Base-by-base conservation (phyloP, 1,284 basidiomycete species). In the Fomitiporia mediterranea region DNA sequence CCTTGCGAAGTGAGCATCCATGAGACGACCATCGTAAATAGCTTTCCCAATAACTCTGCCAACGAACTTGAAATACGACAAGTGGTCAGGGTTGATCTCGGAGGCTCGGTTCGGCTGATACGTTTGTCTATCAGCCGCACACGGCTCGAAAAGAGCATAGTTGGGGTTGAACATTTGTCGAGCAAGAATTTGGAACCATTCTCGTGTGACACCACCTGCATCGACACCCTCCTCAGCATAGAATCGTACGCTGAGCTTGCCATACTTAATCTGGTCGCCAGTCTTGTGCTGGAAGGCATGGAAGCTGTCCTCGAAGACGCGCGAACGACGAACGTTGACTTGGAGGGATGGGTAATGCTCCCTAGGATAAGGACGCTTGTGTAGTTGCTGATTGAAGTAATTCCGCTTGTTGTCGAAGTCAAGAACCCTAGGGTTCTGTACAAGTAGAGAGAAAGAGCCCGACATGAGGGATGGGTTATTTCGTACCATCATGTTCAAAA, bases 401-500 rank as follows among this genome's bases (percentile, higher is more conserved):
- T 95, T 97, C 53, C 97, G 86, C 76, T 99, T 99, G 84, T 99
- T 99, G 78, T 99, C 97, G 70, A 99, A 99, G 77, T 99, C 97
- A 58, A 99, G 83, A 23, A 99, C 94, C 43, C 93, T 88, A 49
- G 97, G 89, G 66, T 99, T 99, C 71, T 95, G 87, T 34, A 99
- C 91, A 56, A 99, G 80, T 2, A 99, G 79, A 13, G 95, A 94
- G 79, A 99, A 99, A 0, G 94, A 97, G 9, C 97, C 97, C 62
- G 92, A 94, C 91, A 99, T 96, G 37, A 99, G 74, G 0, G 94
- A 93, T 1, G 97, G 97, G 67, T 98, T 98, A 70, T 95, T 98
- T 58, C 96, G 89, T 34, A 99, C 96, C 90, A 99, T 98, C 59
- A 94, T 78, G 69, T 98, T 98, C 59, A 99, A 81, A 35, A 98